Evolutionary conservation across 2,329 filamentous ascomycete species (phyloP).

Genomic region (Aspergillus fijiensis): DNA sequence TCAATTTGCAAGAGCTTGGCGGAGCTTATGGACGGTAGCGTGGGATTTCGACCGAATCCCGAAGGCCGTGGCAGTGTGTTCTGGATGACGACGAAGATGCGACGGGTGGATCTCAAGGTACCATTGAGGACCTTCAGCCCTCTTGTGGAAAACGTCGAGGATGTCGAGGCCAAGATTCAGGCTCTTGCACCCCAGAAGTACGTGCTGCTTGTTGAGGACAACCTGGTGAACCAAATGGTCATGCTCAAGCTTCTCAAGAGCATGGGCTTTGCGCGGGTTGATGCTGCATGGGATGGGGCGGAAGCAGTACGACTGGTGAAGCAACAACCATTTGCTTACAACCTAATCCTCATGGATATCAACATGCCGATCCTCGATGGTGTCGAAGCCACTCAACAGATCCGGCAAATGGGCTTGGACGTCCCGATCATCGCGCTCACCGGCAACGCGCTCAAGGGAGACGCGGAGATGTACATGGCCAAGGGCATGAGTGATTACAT

Average conservation of each 20-base stretch:
- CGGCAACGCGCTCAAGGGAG: slow-evolving; percentile 57
- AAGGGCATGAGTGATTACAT: slow-evolving; percentile 59
- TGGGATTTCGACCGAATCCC: slow-evolving; percentile 49
- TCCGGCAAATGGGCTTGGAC: slow-evolving; percentile 40
- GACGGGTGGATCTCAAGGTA: slow-evolving; percentile 34
- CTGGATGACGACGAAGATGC: slow-evolving; percentile 52
- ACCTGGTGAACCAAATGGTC: slow-evolving; percentile 45
- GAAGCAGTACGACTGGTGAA: slow-evolving; percentile 47
- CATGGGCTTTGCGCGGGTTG: slow-evolving; percentile 45
- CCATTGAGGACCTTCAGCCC: slow-evolving; percentile 29
- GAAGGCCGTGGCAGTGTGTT: slow-evolving; percentile 52
- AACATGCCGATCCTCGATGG: slow-evolving; percentile 51
- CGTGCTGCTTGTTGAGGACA: slow-evolving; percentile 44
- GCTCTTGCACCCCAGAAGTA: slow-evolving; percentile 43
- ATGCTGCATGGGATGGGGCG: slow-evolving; percentile 45
- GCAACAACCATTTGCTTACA: slow-evolving; percentile 44
- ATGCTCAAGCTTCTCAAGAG: slow-evolving; percentile 39
- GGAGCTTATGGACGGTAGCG: slow-evolving; percentile 57
- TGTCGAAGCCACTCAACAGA: slow-evolving; percentile 45
- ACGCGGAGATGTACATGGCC: slow-evolving; percentile 54
- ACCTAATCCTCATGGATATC: slow-evolving; percentile 50
- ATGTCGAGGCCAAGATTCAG: slow-evolving; percentile 33
- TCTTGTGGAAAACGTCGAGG: slow-evolving; percentile 7
- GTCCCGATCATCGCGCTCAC: slow-evolving; percentile 57
- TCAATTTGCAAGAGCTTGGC: slow-evolving; percentile 59